Percentiles rank a stretch among this genome's conserved stretches.
These are phyloP conservation scores for Xylaria longipes DNA, from an alignment of 495 filamentous ascomycete species.

Conservation along the genomic window DNA sequence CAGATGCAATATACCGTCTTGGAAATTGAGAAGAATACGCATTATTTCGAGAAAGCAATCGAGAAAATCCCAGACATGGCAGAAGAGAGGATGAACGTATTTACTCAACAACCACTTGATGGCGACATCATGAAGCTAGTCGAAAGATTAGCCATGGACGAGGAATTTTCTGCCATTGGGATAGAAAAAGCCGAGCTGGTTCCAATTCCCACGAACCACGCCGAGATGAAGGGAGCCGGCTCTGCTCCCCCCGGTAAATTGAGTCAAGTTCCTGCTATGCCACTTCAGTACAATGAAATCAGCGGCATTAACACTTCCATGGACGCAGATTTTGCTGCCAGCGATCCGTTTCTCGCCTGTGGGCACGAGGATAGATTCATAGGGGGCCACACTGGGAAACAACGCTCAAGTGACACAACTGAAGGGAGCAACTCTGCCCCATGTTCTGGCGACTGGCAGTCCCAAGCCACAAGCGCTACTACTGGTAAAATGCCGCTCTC, in stretches of 20 bases:
- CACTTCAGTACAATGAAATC: constrained; percentile 41
- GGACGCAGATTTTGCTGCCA: constrained; percentile 45
- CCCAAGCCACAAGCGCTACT: constrained; percentile 61
- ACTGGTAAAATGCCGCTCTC: constrained; percentile 64
- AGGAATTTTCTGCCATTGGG: not conserved
- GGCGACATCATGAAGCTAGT: constrained; percentile 48
- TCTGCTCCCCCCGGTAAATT: constrained; percentile 29
- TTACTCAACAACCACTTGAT: constrained; percentile 46
- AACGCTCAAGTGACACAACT: constrained; percentile 59
- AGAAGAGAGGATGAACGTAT: constrained; percentile 31
- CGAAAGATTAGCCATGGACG: constrained; percentile 24
- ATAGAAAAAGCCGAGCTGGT: constrained; percentile 28
- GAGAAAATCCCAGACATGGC: constrained; percentile 47
- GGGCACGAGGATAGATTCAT: constrained; percentile 38
- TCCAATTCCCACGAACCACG: constrained; percentile 28
- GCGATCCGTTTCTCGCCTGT: constrained; percentile 43
- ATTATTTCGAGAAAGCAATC: constrained; percentile 72
- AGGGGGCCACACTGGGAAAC: constrained; percentile 44
- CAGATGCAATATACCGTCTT: constrained; percentile 80
- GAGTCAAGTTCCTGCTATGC: constrained; percentile 30
- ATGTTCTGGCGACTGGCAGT: constrained; percentile 57
- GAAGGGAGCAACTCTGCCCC: constrained; percentile 57
- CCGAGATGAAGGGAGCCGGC: constrained; percentile 33
- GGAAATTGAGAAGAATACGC: constrained; percentile 77
- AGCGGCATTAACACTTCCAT: constrained; percentile 48